Base-by-base conservation (phyloP, 495 filamentous ascomycete species). In the Annulohypoxylon nitens region DNA sequence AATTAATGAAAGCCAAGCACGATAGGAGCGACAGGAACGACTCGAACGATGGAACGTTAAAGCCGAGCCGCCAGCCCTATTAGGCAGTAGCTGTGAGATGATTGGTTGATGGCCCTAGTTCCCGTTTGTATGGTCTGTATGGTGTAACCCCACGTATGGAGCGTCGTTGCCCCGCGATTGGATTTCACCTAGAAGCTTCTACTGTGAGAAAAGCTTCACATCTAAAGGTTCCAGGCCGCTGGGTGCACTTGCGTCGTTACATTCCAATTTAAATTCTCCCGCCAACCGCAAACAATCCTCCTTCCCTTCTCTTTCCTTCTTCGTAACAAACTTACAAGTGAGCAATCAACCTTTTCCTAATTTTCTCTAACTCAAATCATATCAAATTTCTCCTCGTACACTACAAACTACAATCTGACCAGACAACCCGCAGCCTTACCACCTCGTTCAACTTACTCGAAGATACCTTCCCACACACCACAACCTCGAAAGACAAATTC, bases 161-260 rank as follows among this genome's bases (percentile, higher is more conserved):
- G 67, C 7, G 54, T n/a, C 10, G n/a, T 58, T 37, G 66, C 67
- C 71, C 67, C 67, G 67, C 72, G 67, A 64, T 70, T 75, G 63
- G 6, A n/a, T 41, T 67, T 75, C 67, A 75, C 67, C 72, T 75
- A 75, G 72, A 75, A 75, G 72, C 67, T 75, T 75, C 72, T 55
- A 74, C 67, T 57, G 57, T 41, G 64, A 26, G 61, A 67, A 55
- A 64, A 75, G 67, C 72, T 70, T 75, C 67, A 74, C 55, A 47
- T 74, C 61, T 61, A 6, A 30, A 39, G 60, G 47, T n/a, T 73
- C 54, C 59, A 57, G 16, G 68, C 18, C 25, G 37, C 37, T 45
- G 54, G 33, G 47, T 64, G 50, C 60, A 64, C 25, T 45, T 63
- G 45, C 53, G 20, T 45, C 20, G 67, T 59, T 58, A 25, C 71